Percentiles rank a stretch among this genome's conserved stretches.
Conservation (phyloP, 495 filamentous ascomycete genomes). For the Trichoderma erinaceum region DNA sequence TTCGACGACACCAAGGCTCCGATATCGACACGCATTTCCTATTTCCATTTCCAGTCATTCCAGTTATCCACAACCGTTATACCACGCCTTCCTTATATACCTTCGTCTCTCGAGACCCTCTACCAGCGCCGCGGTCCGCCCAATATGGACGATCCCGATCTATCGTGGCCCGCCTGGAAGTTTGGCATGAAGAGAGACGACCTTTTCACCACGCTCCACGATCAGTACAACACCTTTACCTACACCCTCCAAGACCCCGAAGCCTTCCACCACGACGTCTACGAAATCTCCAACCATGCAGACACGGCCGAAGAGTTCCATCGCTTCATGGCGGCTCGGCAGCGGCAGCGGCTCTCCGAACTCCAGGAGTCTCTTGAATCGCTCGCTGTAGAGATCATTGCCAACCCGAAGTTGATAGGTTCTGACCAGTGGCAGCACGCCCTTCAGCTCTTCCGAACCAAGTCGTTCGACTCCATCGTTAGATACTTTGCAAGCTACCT, state of each 20-base stretch:
- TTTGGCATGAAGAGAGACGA: constrained; percentile 39
- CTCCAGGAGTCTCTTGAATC: constrained; percentile 42
- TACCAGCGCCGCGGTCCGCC: constrained; percentile 8
- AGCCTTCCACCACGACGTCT: constrained; percentile 39
- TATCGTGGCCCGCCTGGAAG: constrained; percentile 46
- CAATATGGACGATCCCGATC: constrained; percentile 43
- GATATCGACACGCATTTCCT: background rate
- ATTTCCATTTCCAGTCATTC: background rate
- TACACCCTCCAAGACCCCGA: constrained; percentile 33
- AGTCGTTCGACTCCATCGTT: constrained; percentile 46
- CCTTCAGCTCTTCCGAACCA: constrained; percentile 46
- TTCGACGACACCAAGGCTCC: background rate
- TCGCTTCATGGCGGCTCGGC: constrained; percentile 38
- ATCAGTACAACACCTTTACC: constrained; percentile 37
- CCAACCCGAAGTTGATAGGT: constrained; percentile 43
- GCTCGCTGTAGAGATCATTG: constrained; percentile 46
- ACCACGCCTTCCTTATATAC: background rate
- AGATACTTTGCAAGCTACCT: constrained; percentile 46
- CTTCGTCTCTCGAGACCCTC: background rate
- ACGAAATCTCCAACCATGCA: constrained; percentile 40
- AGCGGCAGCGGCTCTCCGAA: constrained; percentile 41
- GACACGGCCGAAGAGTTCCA: constrained; percentile 39
- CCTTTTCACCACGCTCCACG: constrained; percentile 34
- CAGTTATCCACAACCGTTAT: background rate
- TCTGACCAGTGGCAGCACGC: constrained; percentile 47